Evolutionary conservation across 2,329 filamentous ascomycete species (phyloP), one percentile per base, ranked within the genome.

Genomic region (Pyrenophora tritici-repentis): DNA sequence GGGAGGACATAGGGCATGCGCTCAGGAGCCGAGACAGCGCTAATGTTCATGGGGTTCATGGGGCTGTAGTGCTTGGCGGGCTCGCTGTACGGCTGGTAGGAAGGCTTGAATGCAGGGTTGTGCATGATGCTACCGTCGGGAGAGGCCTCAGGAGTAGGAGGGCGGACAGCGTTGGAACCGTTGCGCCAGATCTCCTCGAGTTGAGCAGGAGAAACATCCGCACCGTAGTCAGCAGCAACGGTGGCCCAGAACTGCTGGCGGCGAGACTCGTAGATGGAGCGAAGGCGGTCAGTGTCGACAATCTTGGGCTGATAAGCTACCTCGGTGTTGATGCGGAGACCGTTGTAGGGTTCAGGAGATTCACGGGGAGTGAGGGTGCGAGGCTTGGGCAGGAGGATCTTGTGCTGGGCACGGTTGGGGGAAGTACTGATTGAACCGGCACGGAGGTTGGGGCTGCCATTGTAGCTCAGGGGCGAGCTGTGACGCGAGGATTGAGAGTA

Each of bases 171-270:
- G 34, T 54, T 63, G 47, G 65, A 65, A 34, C 69, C 64, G 38
- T 55, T 61, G 53, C 71, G 70, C 85, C 87, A 91, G n/a, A 86
- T 84, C 67, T 87, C 85, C 74, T 90, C 88, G 16, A 91, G 78
- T 29, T 84, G 78, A 12, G 80, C 78, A 1, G 87, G 83, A 41
- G 83, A 86, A 1, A 80, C 79, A 29, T 84, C 82, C 12, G 77
- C 72, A 45, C 88, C 88, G 65, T 92, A 92, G 63, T 91, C 87
- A 20, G 83, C 77, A 24, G 88, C 88, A 31, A 93, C 82, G 40
- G 83, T 80, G 29, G 82, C 79, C 89, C 89, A 93, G 76, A 93
- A 92, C 7, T 83, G 82, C 42, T 81, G 78, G 36, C 87, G 84
- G 73, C 90, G 88, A 6, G 82, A 77, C 44, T 85, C 82, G 73